phyloP scores from a whole-genome alignment of 139 green algal genomes.

The Pleodorina starrii region DNA sequence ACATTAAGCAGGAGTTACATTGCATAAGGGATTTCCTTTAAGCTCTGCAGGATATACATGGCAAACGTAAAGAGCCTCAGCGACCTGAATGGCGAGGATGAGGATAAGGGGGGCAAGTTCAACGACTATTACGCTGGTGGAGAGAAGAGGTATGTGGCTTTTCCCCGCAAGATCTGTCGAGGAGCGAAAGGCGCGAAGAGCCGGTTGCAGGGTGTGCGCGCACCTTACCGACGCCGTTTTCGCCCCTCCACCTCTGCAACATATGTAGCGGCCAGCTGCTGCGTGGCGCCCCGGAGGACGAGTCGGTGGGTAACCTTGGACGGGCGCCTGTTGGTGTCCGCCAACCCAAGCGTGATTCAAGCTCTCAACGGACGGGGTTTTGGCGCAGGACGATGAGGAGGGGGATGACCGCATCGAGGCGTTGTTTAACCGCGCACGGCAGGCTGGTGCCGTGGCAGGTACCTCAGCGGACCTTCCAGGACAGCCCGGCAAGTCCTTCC shows the following conservation, averaged over 20 bases:
- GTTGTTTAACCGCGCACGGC: slow-evolving; percentile 77
- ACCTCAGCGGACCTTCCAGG: slow-evolving; percentile 67
- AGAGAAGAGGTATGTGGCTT: slow-evolving; percentile 78
- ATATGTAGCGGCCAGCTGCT: slow-evolving; percentile 79
- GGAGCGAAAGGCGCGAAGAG: too few relatives aligned
- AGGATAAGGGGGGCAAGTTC: slow-evolving; percentile 64
- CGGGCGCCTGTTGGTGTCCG: too few relatives aligned
- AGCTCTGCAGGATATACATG: too few relatives aligned
- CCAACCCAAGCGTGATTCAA: too few relatives aligned
- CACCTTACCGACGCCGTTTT: too few relatives aligned
- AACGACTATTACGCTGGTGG: slow-evolving; percentile 91
- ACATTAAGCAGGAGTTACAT: too few relatives aligned
- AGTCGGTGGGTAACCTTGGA: slow-evolving; percentile 1
- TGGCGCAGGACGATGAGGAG: slow-evolving; percentile 34
- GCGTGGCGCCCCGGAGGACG: slow-evolving; percentile 63
- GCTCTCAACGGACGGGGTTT: not conserved
- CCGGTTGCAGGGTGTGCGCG: too few relatives aligned
- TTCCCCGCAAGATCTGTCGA: slow-evolving; percentile 3
- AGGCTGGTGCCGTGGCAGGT: slow-evolving; percentile 73
- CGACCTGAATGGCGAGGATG: slow-evolving; percentile 65
- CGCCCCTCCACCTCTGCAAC: too few relatives aligned
- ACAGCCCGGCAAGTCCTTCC: slow-evolving; percentile 63
- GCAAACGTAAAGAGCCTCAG: slow-evolving; percentile 68
- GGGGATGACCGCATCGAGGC: slow-evolving; percentile 63
- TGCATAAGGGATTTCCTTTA: too few relatives aligned